Percentiles rank a stretch among this genome's conserved stretches.
These are phyloP conservation scores for Aspergillus cristatus DNA, from an alignment of 495 filamentous ascomycete genomes.

Conservation along the genomic window DNA sequence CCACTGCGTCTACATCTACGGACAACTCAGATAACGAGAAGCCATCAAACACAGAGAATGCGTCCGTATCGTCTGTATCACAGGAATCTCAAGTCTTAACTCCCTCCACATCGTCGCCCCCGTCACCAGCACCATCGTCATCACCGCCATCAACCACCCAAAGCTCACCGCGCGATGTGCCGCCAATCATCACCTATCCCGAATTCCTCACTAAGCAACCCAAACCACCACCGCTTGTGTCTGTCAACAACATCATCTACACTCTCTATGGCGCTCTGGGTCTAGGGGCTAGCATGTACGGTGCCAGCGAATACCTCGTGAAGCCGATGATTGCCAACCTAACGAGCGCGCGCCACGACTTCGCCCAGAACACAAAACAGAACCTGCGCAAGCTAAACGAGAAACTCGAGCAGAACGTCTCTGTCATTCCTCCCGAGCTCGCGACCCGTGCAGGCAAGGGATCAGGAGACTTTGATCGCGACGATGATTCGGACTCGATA, in stretches of 20 bases:
- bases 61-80: constrained; percentile 6
- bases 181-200: constrained; percentile 95
- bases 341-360: constrained; percentile 67
- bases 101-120: constrained; percentile 9
- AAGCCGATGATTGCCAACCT: constrained; percentile 73
- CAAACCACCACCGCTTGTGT: constrained; percentile 72
- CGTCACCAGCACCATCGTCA: constrained; percentile 5
- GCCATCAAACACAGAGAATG: constrained; percentile 2
- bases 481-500: constrained; percentile 31
- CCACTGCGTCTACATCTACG: constrained; percentile 12
- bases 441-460: constrained; percentile 17
- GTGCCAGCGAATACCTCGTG: constrained; percentile 68
- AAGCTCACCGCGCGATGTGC: constrained; percentile 37
- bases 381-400: constrained; percentile 63
- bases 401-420: constrained; percentile 63
- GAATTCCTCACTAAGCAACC: constrained; percentile 67
- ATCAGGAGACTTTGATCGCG: constrained; percentile 44
- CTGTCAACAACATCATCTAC: constrained; percentile 61
- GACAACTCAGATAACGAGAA: constrained; percentile 6
- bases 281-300: constrained; percentile 65
- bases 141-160: constrained; percentile 7
- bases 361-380: constrained; percentile 54
- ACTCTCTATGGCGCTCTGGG: constrained; percentile 69
- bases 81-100: constrained; percentile 3
- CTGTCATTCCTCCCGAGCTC: constrained; percentile 45